Evolutionary conservation across 768 basidiomycete species (phyloP), one percentile per base, ranked within the genome.

Genomic region (Cyclocybe cylindracea): DNA sequence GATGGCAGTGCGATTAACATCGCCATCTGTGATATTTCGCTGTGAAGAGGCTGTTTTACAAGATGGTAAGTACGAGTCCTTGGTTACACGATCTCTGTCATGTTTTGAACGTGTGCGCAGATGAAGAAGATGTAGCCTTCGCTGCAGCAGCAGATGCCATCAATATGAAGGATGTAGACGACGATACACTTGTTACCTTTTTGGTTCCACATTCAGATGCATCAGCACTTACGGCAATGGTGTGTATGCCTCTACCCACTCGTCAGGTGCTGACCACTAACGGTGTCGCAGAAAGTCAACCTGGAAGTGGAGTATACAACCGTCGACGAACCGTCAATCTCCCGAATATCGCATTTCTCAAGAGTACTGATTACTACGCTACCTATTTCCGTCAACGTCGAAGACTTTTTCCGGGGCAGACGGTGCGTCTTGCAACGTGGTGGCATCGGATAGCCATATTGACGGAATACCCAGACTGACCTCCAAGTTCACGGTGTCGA

Each of bases 371-470:
- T 79, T 10, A 84, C 87, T 6, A 78, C 87, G 0, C 75, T 98
- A 3, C 95, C 96, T 0, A 76, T 99, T 39, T 83, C 89, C 2
- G 90, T 98, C 51, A 97, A 95, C 51, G 96, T 98, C 0, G 91
- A 98, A 69, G 97, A 99, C 66, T 95, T 93, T 69, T 98, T 98
- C 76, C 84, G 96, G 16, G 87, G 88, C 24, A 76, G 83, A 50
- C 86, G 84, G 96, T 94, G 35, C 39, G 77, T 48, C 37, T 7
- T 33, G 51, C 2, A 39, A 7, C 33, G 33, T 32, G 2, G 9
- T 47, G 24, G 24, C 24, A 24, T 5, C 24, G 10, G 18, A 48
- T 39, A 2, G 34, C 38, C 40, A 44, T 36, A 33, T 44, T 44
- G 14, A 53, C 19, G 46, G 56, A 41, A 18, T 16, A 34, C 33